A percentile compares a stretch with the other conserved stretches of the same genome.
These are phyloP conservation scores for Dendryphion nanum DNA, from an alignment of 2,329 filamentous ascomycete genomes.

Conservation along the genomic window DNA sequence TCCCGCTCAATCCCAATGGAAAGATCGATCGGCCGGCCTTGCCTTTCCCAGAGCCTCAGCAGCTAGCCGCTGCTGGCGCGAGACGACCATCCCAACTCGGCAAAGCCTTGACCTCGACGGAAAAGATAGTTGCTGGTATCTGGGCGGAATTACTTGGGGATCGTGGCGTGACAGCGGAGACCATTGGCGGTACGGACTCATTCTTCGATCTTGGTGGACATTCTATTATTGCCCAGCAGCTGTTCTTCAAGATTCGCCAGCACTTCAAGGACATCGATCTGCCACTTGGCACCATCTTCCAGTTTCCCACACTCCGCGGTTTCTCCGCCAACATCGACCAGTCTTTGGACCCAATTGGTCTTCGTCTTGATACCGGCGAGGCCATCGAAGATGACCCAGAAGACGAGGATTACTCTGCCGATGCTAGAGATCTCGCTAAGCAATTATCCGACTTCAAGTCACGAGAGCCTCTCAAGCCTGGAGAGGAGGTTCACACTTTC, in stretches of 20 bases:
- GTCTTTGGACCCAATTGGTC: conserved; percentile 48
- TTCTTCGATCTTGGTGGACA: conserved; percentile 84
- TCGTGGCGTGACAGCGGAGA: conserved; percentile 63
- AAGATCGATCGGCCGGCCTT: conserved; percentile 79
- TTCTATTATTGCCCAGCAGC: conserved; percentile 75
- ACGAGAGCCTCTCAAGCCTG: conserved; percentile 40
- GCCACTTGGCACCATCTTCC: conserved; percentile 69
- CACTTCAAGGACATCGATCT: conserved; percentile 64
- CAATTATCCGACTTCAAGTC: conserved; percentile 44
- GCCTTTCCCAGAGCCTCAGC: conserved; percentile 75
- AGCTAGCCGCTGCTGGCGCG: conserved; percentile 58
- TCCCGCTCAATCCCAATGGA: conserved; percentile 66
- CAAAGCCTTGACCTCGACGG: conserved; percentile 55
- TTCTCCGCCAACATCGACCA: conserved; percentile 55
- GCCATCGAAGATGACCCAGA: conserved; percentile 47
- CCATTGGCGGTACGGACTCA: conserved; percentile 59
- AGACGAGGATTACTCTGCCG: conserved; percentile 54
- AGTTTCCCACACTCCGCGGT: conserved; percentile 60
- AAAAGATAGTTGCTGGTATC: conserved; percentile 65
- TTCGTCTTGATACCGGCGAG: conserved; percentile 41
- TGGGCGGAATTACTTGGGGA: conserved; percentile 69
- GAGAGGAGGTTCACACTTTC: conserved; percentile 62
- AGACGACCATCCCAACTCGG: conserved; percentile 46
- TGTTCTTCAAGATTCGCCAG: conserved; percentile 69
- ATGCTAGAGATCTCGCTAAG: conserved; percentile 51